phyloP scores from a whole-genome alignment of 1,284 basidiomycete genomes.

The Cutaneotrichosporon curvatum region DNA sequence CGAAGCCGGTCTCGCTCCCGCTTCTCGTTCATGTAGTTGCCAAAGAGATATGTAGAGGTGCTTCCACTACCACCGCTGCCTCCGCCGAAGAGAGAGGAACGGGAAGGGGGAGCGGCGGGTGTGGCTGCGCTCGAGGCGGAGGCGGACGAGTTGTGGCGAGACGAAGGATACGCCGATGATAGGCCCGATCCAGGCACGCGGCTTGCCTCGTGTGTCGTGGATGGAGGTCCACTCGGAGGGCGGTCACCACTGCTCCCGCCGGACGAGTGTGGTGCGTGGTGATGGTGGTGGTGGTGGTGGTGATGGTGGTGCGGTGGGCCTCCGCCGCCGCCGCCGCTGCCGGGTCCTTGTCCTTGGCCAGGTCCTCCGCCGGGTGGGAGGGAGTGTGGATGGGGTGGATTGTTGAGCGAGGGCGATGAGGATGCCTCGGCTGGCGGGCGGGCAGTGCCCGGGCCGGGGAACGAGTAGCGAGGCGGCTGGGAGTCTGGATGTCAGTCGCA shows the following conservation, averaged over 20 bases:
- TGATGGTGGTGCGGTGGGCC: slow-evolving; percentile 1
- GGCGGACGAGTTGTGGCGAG: not conserved
- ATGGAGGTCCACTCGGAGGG: not conserved
- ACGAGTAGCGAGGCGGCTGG: slow-evolving; percentile 1
- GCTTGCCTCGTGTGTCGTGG: slow-evolving; percentile 4
- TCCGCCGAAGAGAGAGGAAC: not conserved
- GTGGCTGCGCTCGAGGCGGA: not conserved
- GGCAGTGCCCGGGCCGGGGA: not conserved
- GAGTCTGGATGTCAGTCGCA: slow-evolving; percentile 1
- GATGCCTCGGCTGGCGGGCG: not conserved
- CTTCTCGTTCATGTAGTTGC: slow-evolving; percentile 12
- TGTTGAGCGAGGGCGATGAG: not conserved
- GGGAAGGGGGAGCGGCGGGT: not conserved
- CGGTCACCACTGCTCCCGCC: not conserved
- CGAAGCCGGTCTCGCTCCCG: slow-evolving; percentile 14
- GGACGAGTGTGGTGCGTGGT: not conserved
- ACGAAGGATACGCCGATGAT: slow-evolving; percentile 4
- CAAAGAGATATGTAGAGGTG: not conserved
- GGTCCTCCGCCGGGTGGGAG: no score
- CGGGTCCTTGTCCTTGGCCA: no score
- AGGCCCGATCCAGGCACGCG: slow-evolving; percentile 10
- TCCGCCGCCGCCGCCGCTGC: no score
- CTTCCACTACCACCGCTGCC: not conserved
- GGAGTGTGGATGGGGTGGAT: not conserved
- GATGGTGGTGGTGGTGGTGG: slow-evolving; percentile 6